Evolutionary conservation across 2,329 filamentous ascomycete genomes (phyloP), one percentile per base, ranked within the genome.

Genomic region (Pseudogymnoascus sp.): DNA sequence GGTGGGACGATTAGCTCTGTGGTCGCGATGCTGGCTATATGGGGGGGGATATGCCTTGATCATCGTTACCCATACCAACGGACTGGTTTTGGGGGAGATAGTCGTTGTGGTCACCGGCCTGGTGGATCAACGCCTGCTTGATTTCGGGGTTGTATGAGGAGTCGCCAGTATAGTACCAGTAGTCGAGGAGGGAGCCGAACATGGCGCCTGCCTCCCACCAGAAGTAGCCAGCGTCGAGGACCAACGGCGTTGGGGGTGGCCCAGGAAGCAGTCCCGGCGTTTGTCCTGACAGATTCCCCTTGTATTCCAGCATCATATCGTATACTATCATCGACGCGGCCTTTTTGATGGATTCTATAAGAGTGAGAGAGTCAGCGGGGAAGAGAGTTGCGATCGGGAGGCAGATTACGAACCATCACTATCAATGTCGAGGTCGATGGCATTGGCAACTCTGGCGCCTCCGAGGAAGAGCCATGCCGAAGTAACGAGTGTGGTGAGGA

Each of bases 161-260:
- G 69, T 92, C 88, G 29, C 84, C 85, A 0, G 89, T 92, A 71
- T 89, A 89, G 70, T 86, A 88, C 89, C 89, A 94, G 72, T 93
- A 93, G 68, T 93, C 88, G 61, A 94, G 62, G 57, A 93, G 76
- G 4, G 85, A 78, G 33, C 82, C 82, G 74, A 84, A 78, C 77
- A 92, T 84, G 79, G 87, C 74, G 89, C 87, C 89, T 85, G 91
- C 82, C 66, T 82, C 78, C 80, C 80, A 82, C 79, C 79, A 83
- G 68, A 80, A 81, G 66, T 81, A 81, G 9, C 54, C 54, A 7
- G 54, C 54, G 15, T 58, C 8, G 31, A 58, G 54, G 36, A 58
- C n/a, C 33, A 39, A 8, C 10, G 33, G 54, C 3, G 31, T 58
- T 15, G 54, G 54, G 8, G 54, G 54, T 1, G 70, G 70, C 10